phyloP scores from a whole-genome alignment of 257 asterid genomes.

The Przewalskia tangutica region DNA sequence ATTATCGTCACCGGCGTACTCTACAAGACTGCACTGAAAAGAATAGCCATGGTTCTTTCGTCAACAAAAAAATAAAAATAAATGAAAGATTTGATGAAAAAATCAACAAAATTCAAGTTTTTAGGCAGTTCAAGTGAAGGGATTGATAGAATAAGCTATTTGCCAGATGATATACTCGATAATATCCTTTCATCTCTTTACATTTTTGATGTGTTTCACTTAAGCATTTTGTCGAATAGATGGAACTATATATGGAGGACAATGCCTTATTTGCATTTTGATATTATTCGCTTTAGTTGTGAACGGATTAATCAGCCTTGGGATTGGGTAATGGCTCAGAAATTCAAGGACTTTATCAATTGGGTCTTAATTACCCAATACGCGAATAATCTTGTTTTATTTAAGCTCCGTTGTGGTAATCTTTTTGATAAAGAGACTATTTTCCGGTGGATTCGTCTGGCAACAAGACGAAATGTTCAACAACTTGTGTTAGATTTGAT shows the following conservation, averaged over 20 bases:
- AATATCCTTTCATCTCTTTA: background rate
- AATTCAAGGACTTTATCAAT: slow-evolving; percentile 1
- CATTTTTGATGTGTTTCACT: background rate
- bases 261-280: slow-evolving; percentile 3
- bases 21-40: too few relatives aligned
- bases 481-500: background rate
- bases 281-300: background rate
- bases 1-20: too few relatives aligned
- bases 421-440: background rate
- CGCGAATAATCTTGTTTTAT: background rate
- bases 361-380: slow-evolving; percentile 2
- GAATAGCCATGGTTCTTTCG: too few relatives aligned
- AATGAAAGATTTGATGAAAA: too few relatives aligned
- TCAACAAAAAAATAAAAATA: too few relatives aligned
- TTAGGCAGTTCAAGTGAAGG: background rate
- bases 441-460: slow-evolving; percentile 1
- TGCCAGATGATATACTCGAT: background rate
- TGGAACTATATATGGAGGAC: background rate
- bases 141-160: background rate
- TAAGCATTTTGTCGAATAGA: background rate
- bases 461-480: slow-evolving; percentile 3
- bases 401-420: background rate
- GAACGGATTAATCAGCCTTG: background rate
- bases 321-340: background rate
- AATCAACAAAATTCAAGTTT: background rate